Conservation (phyloP, 192 early-diverging fungal genomes). For the Coemansia erecta region DNA sequence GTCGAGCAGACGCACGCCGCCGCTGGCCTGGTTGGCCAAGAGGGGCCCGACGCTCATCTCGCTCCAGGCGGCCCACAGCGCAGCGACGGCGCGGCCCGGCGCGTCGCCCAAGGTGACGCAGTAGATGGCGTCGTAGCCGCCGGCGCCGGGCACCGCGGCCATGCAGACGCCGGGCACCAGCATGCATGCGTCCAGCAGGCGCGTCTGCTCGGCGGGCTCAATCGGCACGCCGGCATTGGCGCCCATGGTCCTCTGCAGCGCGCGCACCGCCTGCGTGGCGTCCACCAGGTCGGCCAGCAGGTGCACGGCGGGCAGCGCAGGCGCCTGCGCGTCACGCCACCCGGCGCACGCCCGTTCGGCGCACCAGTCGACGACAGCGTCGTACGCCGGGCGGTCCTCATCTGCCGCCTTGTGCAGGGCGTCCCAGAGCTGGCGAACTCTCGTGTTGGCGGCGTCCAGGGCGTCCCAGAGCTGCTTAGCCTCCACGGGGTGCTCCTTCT, state of each 20-base stretch:
- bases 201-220: constrained; percentile 86
- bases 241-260: constrained; percentile 70
- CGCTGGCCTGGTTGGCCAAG: constrained; percentile 63
- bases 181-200: constrained; percentile 80
- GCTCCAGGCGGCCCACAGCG: constrained; percentile 66
- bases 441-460: constrained; percentile 62
- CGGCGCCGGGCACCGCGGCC: constrained; percentile 96
- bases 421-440: constrained; percentile 57
- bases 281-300: constrained; percentile 59
- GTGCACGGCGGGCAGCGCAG: background rate
- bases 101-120: constrained; percentile 67
- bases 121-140: constrained; percentile 97
- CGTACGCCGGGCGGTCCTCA: constrained; percentile 21
- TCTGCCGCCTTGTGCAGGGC: constrained; percentile 44
- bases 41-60: constrained; percentile 83
- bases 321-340: constrained; percentile 11
- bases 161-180: constrained; percentile 78
- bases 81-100: constrained; percentile 54
- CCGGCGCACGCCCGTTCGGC: constrained; percentile 28
- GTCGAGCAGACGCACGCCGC: constrained; percentile 52
- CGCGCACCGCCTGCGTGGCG: constrained; percentile 54
- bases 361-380: constrained; percentile 52
- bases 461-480: constrained; percentile 51
- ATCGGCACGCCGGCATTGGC: constrained; percentile 74
- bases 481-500: constrained; percentile 63